Percentiles rank a stretch among this genome's conserved stretches.
phyloP scores from a whole-genome alignment of 2,329 filamentous ascomycete genomes.

The Fusarium sp. region DNA sequence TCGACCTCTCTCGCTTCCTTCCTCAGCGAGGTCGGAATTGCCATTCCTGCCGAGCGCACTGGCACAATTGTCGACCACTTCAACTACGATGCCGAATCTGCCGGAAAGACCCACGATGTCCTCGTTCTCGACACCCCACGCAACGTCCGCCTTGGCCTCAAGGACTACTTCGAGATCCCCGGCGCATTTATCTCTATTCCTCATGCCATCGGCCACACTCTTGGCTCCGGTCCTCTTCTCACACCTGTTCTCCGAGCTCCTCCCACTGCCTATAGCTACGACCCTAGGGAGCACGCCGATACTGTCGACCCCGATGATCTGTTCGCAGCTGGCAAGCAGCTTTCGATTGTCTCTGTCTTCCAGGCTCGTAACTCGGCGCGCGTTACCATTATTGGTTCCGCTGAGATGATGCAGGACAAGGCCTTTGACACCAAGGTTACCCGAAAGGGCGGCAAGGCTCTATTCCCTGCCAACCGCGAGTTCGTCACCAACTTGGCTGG shows the following conservation, averaged over 20 bases:
- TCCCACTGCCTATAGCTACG: slow-evolving; percentile 90
- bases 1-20: slow-evolving; percentile 81
- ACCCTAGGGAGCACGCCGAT: slow-evolving; percentile 85
- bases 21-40: slow-evolving; percentile 89
- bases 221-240: slow-evolving; percentile 83
- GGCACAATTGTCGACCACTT: slow-evolving; percentile 95
- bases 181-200: slow-evolving; percentile 81
- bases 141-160: slow-evolving; percentile 74
- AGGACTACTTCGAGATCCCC: slow-evolving; percentile 77
- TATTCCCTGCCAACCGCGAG: slow-evolving; percentile 81
- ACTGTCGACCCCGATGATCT: slow-evolving; percentile 77
- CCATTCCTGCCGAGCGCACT: slow-evolving; percentile 86
- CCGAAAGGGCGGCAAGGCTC: slow-evolving; percentile 65
- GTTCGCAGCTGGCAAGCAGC: slow-evolving; percentile 86
- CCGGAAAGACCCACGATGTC: slow-evolving; percentile 88
- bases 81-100: slow-evolving; percentile 84
- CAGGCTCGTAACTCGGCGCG: slow-evolving; percentile 96
- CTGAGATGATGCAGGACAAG: slow-evolving; percentile 86
- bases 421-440: slow-evolving; percentile 89
- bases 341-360: slow-evolving; percentile 85
- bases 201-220: slow-evolving; percentile 80
- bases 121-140: slow-evolving; percentile 80
- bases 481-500: slow-evolving; percentile 88
- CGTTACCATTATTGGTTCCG: slow-evolving; percentile 85
- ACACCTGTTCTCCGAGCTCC: slow-evolving; percentile 86